Percentiles rank a stretch among this genome's conserved stretches.
These are phyloP conservation scores for Coelastrella sp. DNA, from an alignment of 139 green algal genomes.

Conservation along the genomic window DNA sequence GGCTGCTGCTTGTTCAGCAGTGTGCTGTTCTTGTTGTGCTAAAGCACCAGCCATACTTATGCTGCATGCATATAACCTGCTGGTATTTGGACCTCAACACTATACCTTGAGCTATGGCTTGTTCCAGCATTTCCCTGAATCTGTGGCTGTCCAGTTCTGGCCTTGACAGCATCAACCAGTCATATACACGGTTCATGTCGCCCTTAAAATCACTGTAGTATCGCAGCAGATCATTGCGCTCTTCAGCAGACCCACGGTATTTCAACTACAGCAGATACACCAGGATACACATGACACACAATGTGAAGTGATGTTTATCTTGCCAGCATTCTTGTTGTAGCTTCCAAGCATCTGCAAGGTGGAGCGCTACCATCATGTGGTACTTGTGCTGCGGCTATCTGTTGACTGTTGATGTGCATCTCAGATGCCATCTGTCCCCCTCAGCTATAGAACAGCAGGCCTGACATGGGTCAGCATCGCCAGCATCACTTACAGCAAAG, in stretches of 20 bases:
- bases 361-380: too few relatives aligned
- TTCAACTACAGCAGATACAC: background rate
- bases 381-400: too few relatives aligned
- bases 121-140: slow-evolving; percentile 83
- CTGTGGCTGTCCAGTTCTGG: slow-evolving; percentile 80
- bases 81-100: background rate
- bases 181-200: slow-evolving; percentile 88
- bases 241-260: slow-evolving; percentile 84
- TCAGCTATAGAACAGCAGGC: background rate
- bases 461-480: too few relatives aligned
- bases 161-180: slow-evolving; percentile 87
- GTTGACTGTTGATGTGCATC: too few relatives aligned
- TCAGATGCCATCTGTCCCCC: background rate
- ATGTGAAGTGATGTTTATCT: too few relatives aligned
- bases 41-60: background rate
- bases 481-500: slow-evolving; percentile 59
- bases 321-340: too few relatives aligned
- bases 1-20: too few relatives aligned
- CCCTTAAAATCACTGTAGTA: slow-evolving; percentile 82
- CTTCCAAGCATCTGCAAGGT: too few relatives aligned
- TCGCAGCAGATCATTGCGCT: slow-evolving; percentile 81
- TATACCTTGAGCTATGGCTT: slow-evolving; percentile 64
- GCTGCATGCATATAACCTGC: background rate
- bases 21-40: background rate
- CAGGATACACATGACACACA: too few relatives aligned